phyloP scores from a whole-genome alignment of 305 asterid species.

The Plantago coronopus region DNA sequence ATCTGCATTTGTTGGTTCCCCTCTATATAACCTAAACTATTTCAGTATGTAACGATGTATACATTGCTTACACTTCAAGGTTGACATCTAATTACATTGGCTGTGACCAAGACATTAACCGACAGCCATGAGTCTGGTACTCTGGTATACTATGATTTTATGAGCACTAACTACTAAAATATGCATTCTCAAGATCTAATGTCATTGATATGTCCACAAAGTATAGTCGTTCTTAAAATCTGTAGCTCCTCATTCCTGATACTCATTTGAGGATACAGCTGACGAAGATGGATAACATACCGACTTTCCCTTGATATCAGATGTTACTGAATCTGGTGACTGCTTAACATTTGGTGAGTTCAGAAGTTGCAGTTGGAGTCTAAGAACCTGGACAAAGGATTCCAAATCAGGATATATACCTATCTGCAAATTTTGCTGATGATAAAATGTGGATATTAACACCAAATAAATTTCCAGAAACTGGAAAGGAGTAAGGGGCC shows the following conservation, averaged over 20 bases:
- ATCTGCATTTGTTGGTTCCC: too few relatives aligned
- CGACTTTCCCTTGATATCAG: conserved; percentile 38
- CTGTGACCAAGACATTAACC: too few relatives aligned
- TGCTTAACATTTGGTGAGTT: conserved; percentile 24
- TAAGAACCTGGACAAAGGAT: conserved; percentile 32
- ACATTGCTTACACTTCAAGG: too few relatives aligned
- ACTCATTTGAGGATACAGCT: conserved; percentile 14
- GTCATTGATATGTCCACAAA: not conserved
- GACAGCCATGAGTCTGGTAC: too few relatives aligned
- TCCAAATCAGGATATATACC: not conserved
- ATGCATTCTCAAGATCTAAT: not conserved
- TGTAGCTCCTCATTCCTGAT: conserved; percentile 13
- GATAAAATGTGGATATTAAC: not conserved
- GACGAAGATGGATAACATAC: conserved; percentile 28
- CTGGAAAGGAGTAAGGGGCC: too few relatives aligned
- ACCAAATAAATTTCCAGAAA: too few relatives aligned
- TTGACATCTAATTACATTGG: too few relatives aligned
- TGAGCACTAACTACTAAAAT: not conserved
- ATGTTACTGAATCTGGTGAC: conserved; percentile 20
- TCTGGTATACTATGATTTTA: too few relatives aligned
- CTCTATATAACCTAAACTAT: too few relatives aligned
- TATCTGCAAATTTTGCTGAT: not conserved
- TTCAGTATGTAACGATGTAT: too few relatives aligned
- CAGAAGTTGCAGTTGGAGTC: conserved; percentile 38
- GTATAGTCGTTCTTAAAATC: too few relatives aligned